Evolutionary conservation across 2,329 filamentous ascomycete species (phyloP).

Genomic region (Arthrobotrys conoides): DNA sequence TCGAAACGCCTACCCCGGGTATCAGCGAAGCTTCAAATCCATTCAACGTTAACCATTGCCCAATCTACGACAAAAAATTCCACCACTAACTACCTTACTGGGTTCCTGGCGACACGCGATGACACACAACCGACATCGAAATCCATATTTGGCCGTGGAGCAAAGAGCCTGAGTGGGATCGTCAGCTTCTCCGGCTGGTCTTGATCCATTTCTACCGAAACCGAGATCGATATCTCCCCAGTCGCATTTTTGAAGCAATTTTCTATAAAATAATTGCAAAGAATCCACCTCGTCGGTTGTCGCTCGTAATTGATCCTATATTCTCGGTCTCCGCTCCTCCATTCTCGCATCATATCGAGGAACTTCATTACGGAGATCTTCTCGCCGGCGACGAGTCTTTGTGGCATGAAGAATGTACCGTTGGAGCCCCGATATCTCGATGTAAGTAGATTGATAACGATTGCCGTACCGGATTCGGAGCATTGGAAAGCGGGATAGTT

Average conservation of each 20-base stretch:
- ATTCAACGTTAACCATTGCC: neutral
- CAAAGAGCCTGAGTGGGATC: constrained; percentile 34
- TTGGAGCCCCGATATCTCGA: constrained; percentile 39
- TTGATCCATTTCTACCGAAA: constrained; percentile 48
- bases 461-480: constrained; percentile 25
- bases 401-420: constrained; percentile 38
- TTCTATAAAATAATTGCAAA: constrained; percentile 41
- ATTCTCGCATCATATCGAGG: constrained; percentile 37
- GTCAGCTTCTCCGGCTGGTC: constrained; percentile 41
- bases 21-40: constrained; percentile 13
- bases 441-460: constrained; percentile 42
- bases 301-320: constrained; percentile 20
- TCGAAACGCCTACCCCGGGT: constrained; percentile 27
- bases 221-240: constrained; percentile 33
- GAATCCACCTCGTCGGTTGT: constrained; percentile 38
- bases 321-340: constrained; percentile 44
- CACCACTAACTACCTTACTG: neutral
- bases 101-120: constrained; percentile 32
- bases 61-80: neutral
- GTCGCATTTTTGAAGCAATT: constrained; percentile 26
- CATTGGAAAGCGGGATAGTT: constrained; percentile 44
- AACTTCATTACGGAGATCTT: constrained; percentile 38
- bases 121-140: constrained; percentile 38
- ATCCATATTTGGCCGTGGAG: constrained; percentile 41
- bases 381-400: constrained; percentile 32